Percentiles rank a stretch among this genome's conserved stretches.
Conservation (phyloP, 441 rosid species). For the Erodium texanum region DNA sequence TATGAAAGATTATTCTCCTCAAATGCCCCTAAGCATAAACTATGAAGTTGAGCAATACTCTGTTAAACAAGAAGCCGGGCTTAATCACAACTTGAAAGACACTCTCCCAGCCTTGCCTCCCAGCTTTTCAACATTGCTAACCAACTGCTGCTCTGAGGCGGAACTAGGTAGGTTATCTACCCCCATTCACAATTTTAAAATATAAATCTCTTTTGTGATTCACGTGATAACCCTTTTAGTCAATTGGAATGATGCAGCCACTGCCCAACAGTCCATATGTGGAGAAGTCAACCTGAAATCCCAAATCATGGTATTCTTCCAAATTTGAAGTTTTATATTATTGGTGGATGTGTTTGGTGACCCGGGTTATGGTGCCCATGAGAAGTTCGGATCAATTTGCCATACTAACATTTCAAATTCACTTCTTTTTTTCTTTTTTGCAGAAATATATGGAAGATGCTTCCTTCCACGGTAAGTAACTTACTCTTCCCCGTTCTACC, state of each 20-base stretch:
- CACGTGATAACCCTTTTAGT: conserved; percentile 15
- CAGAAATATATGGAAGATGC: conserved; percentile 81
- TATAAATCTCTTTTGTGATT: conserved; percentile 9
- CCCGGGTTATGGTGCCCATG: neutral
- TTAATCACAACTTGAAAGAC: conserved; percentile 21
- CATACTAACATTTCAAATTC: conserved; percentile 9
- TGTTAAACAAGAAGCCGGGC: conserved; percentile 21
- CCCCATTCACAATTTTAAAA: neutral
- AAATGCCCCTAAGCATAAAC: conserved; percentile 2
- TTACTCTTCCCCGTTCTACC: neutral
- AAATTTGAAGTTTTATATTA: conserved; percentile 1
- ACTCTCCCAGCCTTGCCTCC: conserved; percentile 45
- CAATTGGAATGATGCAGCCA: conserved; percentile 25
- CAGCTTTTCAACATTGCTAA: conserved; percentile 59
- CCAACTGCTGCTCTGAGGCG: conserved; percentile 40
- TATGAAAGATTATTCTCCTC: neutral
- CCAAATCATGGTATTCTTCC: conserved; percentile 53
- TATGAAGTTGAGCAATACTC: conserved; percentile 2
- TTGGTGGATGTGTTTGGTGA: neutral
- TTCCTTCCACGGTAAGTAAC: conserved; percentile 59
- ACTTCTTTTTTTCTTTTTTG: conserved; percentile 21
- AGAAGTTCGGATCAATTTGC: neutral
- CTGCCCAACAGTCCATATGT: conserved; percentile 23
- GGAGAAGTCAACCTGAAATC: conserved; percentile 47
- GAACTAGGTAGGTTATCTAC: conserved; percentile 36